Percentiles rank a stretch among this genome's conserved stretches.
These are phyloP conservation scores for Diaporthe velutina DNA, from an alignment of 2,329 filamentous ascomycete species.

Conservation along the genomic window DNA sequence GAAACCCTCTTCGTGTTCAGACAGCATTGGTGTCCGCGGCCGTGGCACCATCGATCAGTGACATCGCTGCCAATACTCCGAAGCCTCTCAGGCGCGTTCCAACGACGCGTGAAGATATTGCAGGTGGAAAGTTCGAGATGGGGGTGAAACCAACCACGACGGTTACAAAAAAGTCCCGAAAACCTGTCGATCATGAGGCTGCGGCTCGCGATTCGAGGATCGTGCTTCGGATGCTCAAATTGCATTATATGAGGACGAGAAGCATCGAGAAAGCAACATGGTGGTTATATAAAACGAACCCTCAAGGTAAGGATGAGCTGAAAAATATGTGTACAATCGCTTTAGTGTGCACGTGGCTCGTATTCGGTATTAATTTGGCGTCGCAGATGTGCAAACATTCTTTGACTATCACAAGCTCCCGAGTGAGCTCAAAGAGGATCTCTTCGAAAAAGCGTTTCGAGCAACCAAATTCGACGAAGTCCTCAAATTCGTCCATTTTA, in stretches of 20 bases:
- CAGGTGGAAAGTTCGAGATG: neutral
- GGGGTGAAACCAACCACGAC: too few species aligned
- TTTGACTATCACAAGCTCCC: neutral
- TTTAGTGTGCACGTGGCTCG: too few species aligned
- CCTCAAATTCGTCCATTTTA: neutral
- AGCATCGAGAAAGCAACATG: neutral
- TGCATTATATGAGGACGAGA: slow-evolving; percentile 28
- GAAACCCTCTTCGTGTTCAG: neutral
- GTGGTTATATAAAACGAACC: neutral
- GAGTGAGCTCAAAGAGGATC: neutral
- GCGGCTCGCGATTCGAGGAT: neutral
- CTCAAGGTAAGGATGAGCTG: neutral
- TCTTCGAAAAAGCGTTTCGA: neutral
- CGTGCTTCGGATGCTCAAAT: neutral
- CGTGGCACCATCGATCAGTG: neutral
- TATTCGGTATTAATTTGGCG: neutral
- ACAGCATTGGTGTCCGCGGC: neutral
- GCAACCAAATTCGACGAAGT: neutral
- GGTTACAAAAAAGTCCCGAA: neutral
- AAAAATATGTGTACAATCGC: too few species aligned
- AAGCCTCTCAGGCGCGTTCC: neutral
- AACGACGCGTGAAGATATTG: neutral
- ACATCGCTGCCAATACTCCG: neutral
- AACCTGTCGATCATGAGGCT: neutral
- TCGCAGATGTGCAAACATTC: neutral